Evolutionary conservation across 2,329 filamentous ascomycete species (phyloP).

Genomic region (Metarhizium anisopliae): DNA sequence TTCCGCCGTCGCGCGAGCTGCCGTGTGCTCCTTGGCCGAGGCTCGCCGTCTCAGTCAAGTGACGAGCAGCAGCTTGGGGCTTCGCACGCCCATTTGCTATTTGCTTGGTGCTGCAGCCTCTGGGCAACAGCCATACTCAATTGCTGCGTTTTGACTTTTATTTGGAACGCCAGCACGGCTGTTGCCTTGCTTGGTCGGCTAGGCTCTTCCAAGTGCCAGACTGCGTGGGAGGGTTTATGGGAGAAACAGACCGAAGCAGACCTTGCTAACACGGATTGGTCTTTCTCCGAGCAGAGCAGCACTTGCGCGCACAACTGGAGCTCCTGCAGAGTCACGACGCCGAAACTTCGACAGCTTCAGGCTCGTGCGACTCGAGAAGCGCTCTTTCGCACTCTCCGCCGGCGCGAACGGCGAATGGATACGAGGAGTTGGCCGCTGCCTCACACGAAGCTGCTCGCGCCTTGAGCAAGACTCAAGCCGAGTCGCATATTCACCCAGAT

Average conservation of each 20-base stretch:
- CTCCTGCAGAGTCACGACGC: slow-evolving; percentile 31
- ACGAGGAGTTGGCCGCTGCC: slow-evolving; percentile 29
- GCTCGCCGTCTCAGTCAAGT: background rate
- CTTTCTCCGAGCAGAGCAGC: slow-evolving; percentile 24
- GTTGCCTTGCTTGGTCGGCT: background rate
- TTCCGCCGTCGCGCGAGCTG: background rate
- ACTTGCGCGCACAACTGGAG: slow-evolving; percentile 35
- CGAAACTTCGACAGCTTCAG: slow-evolving; percentile 21
- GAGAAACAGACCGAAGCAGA: background rate
- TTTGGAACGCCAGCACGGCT: background rate
- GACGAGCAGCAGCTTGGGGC: background rate
- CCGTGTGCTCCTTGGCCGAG: background rate
- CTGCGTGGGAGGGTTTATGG: background rate
- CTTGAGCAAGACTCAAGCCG: slow-evolving; percentile 28
- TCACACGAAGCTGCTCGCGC: slow-evolving; percentile 25
- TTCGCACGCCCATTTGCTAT: background rate
- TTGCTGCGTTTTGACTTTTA: background rate
- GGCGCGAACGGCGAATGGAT: slow-evolving; percentile 34
- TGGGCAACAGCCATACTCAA: background rate
- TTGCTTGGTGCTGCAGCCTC: background rate
- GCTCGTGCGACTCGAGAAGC: slow-evolving; percentile 20
- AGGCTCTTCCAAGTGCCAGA: background rate
- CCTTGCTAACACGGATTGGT: slow-evolving; percentile 13
- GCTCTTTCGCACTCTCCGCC: slow-evolving; percentile 19
- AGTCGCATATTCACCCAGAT: slow-evolving; percentile 40